Conservation (phyloP, 768 basidiomycete species). For the Russula ochroleuca region DNA sequence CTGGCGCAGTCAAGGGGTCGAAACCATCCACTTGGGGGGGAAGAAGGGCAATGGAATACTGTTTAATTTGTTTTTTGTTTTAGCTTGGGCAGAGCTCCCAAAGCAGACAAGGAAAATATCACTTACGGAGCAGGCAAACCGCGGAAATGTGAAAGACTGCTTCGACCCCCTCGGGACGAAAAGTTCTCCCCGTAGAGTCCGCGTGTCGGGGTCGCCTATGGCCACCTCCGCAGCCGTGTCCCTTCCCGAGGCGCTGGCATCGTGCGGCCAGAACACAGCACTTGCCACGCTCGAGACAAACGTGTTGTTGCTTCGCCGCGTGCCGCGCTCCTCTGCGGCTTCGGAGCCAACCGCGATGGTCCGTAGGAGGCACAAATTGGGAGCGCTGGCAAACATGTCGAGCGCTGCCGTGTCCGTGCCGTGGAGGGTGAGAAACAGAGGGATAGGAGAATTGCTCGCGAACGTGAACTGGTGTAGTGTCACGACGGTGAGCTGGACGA, state of each 20-base stretch:
- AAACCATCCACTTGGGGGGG: constrained; percentile 45
- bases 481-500: not conserved
- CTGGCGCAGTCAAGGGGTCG: constrained; percentile 29
- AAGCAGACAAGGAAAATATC: not conserved
- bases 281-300: constrained; percentile 42
- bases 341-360: constrained; percentile 43
- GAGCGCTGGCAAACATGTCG: constrained; percentile 44
- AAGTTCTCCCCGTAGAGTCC: constrained; percentile 49
- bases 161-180: constrained; percentile 44
- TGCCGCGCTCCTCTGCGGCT: constrained; percentile 18
- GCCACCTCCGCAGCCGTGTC: not conserved
- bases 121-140: constrained; percentile 47
- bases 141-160: constrained; percentile 42
- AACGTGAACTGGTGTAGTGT: constrained; percentile 42
- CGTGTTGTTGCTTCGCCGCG: constrained; percentile 44
- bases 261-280: constrained; percentile 49
- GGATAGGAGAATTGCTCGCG: constrained; percentile 49
- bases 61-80: not conserved
- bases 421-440: constrained; percentile 45
- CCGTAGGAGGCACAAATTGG: constrained; percentile 44
- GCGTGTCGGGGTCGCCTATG: constrained; percentile 28
- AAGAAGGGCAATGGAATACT: constrained; percentile 47
- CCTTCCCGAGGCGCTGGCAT: constrained; percentile 32
- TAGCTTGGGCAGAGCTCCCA: not conserved
- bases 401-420: constrained; percentile 46